phyloP scores from a whole-genome alignment of 192 early-diverging fungal genomes.

The Coemansia sp. region DNA sequence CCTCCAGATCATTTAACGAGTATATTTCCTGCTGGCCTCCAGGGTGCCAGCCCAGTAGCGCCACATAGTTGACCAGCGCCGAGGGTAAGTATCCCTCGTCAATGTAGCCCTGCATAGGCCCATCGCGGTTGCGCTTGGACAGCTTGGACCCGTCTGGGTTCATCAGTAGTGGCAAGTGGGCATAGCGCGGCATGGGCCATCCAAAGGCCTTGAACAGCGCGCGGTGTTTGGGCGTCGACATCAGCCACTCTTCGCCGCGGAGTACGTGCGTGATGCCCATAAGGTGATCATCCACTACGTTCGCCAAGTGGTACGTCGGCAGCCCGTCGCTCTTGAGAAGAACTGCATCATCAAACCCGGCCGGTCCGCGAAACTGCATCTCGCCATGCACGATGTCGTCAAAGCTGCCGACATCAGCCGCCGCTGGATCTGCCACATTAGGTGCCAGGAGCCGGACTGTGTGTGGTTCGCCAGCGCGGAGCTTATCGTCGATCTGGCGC shows the following conservation, averaged over 20 bases:
- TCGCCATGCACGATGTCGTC: slow-evolving; percentile 74
- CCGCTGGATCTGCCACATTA: slow-evolving; percentile 32
- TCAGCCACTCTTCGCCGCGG: slow-evolving; percentile 93
- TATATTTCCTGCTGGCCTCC: slow-evolving; percentile 61
- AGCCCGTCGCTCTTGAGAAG: slow-evolving; percentile 89
- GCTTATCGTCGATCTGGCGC: slow-evolving; percentile 62
- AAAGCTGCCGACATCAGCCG: slow-evolving; percentile 58
- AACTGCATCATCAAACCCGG: slow-evolving; percentile 81
- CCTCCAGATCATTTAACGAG: slow-evolving; percentile 46
- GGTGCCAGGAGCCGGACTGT: slow-evolving; percentile 70
- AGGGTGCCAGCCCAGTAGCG: slow-evolving; percentile 78
- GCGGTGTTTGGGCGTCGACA: slow-evolving; percentile 90
- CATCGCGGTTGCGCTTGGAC: slow-evolving; percentile 84
- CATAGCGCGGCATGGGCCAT: slow-evolving; percentile 76
- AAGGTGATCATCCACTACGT: slow-evolving; percentile 88
- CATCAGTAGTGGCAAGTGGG: slow-evolving; percentile 84
- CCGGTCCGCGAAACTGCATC: slow-evolving; percentile 65
- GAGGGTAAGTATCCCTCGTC: slow-evolving; percentile 80
- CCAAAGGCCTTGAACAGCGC: slow-evolving; percentile 78
- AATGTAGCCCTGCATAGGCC: slow-evolving; percentile 65
- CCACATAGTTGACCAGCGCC: slow-evolving; percentile 84
- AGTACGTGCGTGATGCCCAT: slow-evolving; percentile 93
- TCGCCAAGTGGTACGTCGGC: slow-evolving; percentile 94
- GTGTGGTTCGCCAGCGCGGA: slow-evolving; percentile 56
- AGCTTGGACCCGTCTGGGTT: slow-evolving; percentile 80